These are phyloP conservation scores for Penicillium sclerotiorum DNA, from an alignment of 2,329 filamentous ascomycete genomes.

Conservation along the genomic window DNA sequence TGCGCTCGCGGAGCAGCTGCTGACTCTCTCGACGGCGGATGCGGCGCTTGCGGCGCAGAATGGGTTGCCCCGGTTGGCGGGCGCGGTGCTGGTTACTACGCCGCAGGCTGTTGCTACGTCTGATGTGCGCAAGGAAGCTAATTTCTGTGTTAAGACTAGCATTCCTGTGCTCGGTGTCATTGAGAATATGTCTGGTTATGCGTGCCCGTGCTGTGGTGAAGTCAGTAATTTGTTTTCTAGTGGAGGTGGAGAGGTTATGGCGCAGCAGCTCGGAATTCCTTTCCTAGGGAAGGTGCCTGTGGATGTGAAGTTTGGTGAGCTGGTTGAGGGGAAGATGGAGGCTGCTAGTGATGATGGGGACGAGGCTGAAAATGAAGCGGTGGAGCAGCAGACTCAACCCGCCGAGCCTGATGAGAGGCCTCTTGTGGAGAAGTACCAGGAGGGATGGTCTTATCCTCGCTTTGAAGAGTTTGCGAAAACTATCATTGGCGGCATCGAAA, in stretches of 20 bases:
- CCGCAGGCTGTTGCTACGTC: conserved; percentile 92
- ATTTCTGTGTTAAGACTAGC: conserved; percentile 84
- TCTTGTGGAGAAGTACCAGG: conserved; percentile 47
- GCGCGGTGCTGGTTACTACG: conserved; percentile 93
- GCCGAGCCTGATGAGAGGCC: conserved; percentile 32
- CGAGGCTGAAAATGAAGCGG: conserved; percentile 21
- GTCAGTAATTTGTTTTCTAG: conserved; percentile 93
- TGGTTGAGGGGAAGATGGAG: conserved; percentile 68
- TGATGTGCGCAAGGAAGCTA: conserved; percentile 92
- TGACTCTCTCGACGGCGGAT: conserved; percentile 49
- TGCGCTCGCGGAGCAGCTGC: conserved; percentile 82
- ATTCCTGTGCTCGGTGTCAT: conserved; percentile 83
- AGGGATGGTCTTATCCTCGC: conserved; percentile 46
- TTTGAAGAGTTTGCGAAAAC: conserved; percentile 47
- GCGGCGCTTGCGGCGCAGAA: conserved; percentile 17
- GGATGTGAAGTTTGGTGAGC: conserved; percentile 84
- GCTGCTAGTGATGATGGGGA: conserved; percentile 29
- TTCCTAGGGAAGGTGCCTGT: conserved; percentile 89
- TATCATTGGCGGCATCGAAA: conserved; percentile 32
- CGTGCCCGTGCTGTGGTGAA: conserved; percentile 67
- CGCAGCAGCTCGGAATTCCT: conserved; percentile 76
- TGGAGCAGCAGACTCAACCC: conserved; percentile 6
- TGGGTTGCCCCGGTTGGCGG: conserved; percentile 66
- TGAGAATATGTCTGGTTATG: conserved; percentile 79
- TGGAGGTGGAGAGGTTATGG: conserved; percentile 88